These are phyloP conservation scores for Scedosporium boydii DNA, from an alignment of 2,329 filamentous ascomycete genomes.

Conservation along the genomic window DNA sequence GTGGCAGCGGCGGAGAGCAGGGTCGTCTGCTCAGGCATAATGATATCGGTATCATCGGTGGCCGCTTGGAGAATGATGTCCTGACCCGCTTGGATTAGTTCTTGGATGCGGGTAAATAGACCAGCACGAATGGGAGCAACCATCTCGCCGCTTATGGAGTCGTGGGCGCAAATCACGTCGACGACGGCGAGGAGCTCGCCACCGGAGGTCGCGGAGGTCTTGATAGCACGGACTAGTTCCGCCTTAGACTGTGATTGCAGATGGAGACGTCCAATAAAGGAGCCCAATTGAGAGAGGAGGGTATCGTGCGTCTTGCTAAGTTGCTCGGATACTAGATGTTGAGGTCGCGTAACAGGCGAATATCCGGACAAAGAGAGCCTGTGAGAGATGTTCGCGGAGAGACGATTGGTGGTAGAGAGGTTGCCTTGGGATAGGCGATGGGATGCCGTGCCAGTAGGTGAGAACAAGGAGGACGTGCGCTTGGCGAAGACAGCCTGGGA, in stretches of 20 bases:
- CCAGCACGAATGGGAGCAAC: constrained; percentile 60
- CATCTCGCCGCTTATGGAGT: constrained; percentile 55
- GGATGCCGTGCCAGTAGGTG: constrained; percentile 19
- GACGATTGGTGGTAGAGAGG: constrained; percentile 29
- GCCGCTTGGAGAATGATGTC: constrained; percentile 64
- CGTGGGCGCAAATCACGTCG: constrained; percentile 72
- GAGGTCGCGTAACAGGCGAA: constrained; percentile 50
- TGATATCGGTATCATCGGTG: constrained; percentile 65
- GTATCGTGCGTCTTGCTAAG: constrained; percentile 74
- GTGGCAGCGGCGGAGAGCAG: constrained; percentile 71
- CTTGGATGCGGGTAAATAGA: constrained; percentile 72
- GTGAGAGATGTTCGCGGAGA: constrained; percentile 54
- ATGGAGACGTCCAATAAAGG: constrained; percentile 83
- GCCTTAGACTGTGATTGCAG: constrained; percentile 84
- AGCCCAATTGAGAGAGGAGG: constrained; percentile 83
- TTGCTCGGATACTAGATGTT: constrained; percentile 74
- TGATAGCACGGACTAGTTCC: constrained; percentile 72
- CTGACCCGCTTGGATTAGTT: constrained; percentile 71
- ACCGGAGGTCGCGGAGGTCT: constrained; percentile 74
- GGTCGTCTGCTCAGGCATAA: constrained; percentile 71
- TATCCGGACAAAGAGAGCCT: constrained; percentile 67
- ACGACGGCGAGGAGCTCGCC: constrained; percentile 70
- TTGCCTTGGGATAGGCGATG: constrained; percentile 27
- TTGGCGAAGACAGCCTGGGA: constrained; percentile 27
- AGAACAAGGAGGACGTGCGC: constrained; percentile 37